Evolutionary conservation across 2,329 filamentous ascomycete genomes (phyloP), one percentile per base, ranked within the genome.

Genomic region (Didymellaceae sp.): DNA sequence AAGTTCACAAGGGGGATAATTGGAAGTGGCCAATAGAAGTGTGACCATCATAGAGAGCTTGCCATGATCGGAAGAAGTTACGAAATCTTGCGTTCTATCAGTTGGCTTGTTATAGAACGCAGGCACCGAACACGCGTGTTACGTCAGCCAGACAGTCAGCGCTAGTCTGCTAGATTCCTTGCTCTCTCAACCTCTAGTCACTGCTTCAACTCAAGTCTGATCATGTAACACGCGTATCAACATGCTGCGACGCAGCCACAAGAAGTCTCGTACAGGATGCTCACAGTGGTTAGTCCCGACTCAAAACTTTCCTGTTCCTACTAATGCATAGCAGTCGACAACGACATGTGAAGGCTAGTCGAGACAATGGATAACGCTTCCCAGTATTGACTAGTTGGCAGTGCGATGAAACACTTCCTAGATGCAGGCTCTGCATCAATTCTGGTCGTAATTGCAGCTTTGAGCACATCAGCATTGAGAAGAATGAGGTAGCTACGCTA

Each of bases 211-310:
- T 28, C 26, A 7, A 7, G 24, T 25, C 7, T 25, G 26, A 28
- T 5, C 11, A 28, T 28, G 26, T 28, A 28, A 28, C 26, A 28
- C 26, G 54, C 52, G 55, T 55, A 38, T 57, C 43, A 34, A 24
- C 10, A 63, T 63, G 62, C 52, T 61, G 39, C 55, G 62, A 6
- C 52, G 61, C 5, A 63, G 59, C 31, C 62, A 65, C 45, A 59
- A 52, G 44, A 65, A 65, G 35, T 65, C 61, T 9, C 41, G 46
- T 11, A 49, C 49, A 3, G 58, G 57, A 6, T 65, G 60, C 26
- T 18, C 50, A 30, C 46, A 63, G 33, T 65, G 58, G 58, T 63
- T 34, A 53, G 61, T 61, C 18, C 8, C 26, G 13, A 13, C 13
- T 20, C 9, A 17, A 3, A 13, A 11, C 7, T 11, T 9, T 14